Base-by-base conservation (phyloP, 345 rosid genomes). In the Eutrema japonicum region DNA sequence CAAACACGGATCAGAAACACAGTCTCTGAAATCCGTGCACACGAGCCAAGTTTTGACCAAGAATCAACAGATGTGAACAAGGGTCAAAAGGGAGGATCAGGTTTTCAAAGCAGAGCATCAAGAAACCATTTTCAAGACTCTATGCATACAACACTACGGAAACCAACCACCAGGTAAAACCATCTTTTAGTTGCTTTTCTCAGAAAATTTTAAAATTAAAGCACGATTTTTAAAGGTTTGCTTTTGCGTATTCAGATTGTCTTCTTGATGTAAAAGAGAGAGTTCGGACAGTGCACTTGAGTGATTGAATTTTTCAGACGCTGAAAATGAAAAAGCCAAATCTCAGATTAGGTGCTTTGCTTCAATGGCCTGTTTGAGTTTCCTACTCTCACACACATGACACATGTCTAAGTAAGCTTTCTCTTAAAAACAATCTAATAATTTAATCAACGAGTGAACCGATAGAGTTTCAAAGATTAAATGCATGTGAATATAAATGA, bases 1-100 rank as follows among this genome's bases (percentile, higher is more conserved):
- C 73, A 69, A 27, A 45, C 65, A 41, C 61, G 48, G 75, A 22
- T 41, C 10, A 70, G 65, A 55, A 70, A 70, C 68, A 29, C 80
- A 61, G 51, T 46, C 79, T 6, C n/a, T 77, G 71, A 61, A 70
- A 50, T 70, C 46, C 43, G 68, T 46, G 72, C 47, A 27, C 72
- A 68, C 10, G 81, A 78, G 78, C 68, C 61, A 45, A 8, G 45
- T 59, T 40, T 47, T 58, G 84, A 73, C 70, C 55, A 64, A 10
- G 77, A 72, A 73, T 72, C 79, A 75, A 58, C 64, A 68, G 82
- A 72, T 59, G 57, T 48, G 72, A 68, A 76, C 70, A 76, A 63
- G n/a, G 5, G 22, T 7, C 79, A 56, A 70, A 76, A 83, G 71
- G 82, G 66, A 54, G 79, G 70, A 35, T 68, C 77, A 13, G 82